A percentile compares a stretch with the other conserved stretches of the same genome.
Evolutionary conservation across 192 early-diverging fungal species (phyloP).

Genomic region (Dissophora ornata): DNA sequence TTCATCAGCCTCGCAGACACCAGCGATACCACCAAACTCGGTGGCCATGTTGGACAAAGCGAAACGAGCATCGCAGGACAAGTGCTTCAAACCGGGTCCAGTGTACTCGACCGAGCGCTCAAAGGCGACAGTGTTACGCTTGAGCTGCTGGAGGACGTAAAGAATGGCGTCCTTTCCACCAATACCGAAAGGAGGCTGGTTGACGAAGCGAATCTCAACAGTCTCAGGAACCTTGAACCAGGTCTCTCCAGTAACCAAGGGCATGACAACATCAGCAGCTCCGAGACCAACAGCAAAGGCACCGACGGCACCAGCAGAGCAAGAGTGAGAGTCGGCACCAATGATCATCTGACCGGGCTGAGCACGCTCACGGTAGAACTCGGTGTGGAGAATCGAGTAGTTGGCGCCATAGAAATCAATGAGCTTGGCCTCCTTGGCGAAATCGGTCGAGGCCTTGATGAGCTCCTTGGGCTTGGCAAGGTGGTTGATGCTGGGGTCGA

Average conservation of each 20-base stretch:
- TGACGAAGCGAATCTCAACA: constrained; percentile 80
- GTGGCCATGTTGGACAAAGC: constrained; percentile 87
- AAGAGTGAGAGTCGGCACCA: constrained; percentile 85
- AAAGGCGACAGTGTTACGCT: constrained; percentile 86
- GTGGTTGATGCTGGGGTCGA: constrained; percentile 80
- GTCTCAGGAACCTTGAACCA: constrained; percentile 87
- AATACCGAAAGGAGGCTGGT: constrained; percentile 79
- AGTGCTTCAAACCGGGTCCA: constrained; percentile 79
- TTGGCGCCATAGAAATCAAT: constrained; percentile 82
- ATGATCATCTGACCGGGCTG: constrained; percentile 85
- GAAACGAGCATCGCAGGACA: constrained; percentile 86
- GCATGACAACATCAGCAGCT: constrained; percentile 85
- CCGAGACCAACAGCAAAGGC: constrained; percentile 84
- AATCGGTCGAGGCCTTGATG: constrained; percentile 70
- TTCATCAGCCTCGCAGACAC: constrained; percentile 82
- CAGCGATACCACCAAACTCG: constrained; percentile 88
- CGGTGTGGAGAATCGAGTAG: constrained; percentile 84
- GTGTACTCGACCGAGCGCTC: constrained; percentile 85
- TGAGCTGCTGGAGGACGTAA: constrained; percentile 81
- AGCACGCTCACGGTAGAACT: constrained; percentile 86
- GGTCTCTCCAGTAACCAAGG: constrained; percentile 85
- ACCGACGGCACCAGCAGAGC: constrained; percentile 83
- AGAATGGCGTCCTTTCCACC: constrained; percentile 87
- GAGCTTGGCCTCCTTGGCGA: constrained; percentile 78
- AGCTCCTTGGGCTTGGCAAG: constrained; percentile 75